Conservation (phyloP, 1,284 basidiomycete genomes). For the Boletellus sp. region DNA sequence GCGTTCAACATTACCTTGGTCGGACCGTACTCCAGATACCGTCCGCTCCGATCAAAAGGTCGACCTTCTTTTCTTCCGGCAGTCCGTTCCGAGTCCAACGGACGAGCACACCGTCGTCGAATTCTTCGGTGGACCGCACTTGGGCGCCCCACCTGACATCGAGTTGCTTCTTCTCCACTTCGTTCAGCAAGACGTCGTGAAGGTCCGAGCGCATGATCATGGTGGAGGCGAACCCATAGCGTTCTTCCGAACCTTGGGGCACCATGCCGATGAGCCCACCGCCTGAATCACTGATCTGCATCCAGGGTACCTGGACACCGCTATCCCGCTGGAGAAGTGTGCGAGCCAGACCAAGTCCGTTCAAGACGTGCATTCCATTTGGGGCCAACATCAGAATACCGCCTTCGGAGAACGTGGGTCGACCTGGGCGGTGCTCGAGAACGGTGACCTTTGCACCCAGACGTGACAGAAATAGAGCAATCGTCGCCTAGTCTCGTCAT, state of each 20-base stretch:
- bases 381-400: constrained; percentile 30
- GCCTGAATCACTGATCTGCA: constrained; percentile 22
- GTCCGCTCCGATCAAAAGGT: constrained; percentile 33
- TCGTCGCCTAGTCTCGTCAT: constrained; percentile 15
- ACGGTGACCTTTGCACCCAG: constrained; percentile 16
- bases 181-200: constrained; percentile 30
- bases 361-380: constrained; percentile 31
- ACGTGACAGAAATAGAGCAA: constrained; percentile 30
- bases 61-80: constrained; percentile 23
- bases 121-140: constrained; percentile 25
- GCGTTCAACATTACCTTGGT: constrained; percentile 14
- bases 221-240: constrained; percentile 30
- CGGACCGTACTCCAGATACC: constrained; percentile 33
- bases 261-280: constrained; percentile 25
- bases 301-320: constrained; percentile 18
- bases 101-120: constrained; percentile 25
- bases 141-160: constrained; percentile 26
- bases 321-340: constrained; percentile 24
- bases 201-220: constrained; percentile 31
- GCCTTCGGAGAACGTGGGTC: constrained; percentile 19
- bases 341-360: constrained; percentile 26
- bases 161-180: constrained; percentile 22
- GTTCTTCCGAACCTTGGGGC: constrained; percentile 28
- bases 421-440: constrained; percentile 23
- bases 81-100: constrained; percentile 23